Evolutionary conservation across 441 rosid genomes (phyloP).

Genomic region (Melastoma candidum): DNA sequence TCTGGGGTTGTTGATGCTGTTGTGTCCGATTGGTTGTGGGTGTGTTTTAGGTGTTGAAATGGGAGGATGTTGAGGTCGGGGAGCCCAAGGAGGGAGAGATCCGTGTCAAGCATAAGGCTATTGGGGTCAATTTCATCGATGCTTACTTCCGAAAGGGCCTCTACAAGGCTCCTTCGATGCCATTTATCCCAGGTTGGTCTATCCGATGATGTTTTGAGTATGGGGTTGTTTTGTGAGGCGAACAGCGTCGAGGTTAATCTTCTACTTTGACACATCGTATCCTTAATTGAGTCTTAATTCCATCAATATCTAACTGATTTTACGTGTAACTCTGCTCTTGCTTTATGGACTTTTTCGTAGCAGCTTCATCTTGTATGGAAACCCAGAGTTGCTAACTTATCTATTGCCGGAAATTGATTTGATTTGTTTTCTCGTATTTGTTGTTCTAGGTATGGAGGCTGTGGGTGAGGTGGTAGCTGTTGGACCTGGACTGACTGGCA

Average conservation of each 20-base stretch:
- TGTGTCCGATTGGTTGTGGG: neutral
- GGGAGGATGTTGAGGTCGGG: slow-evolving; percentile 82
- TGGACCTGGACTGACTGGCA: slow-evolving; percentile 76
- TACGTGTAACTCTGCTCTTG: too few relatives aligned
- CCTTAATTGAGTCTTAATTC: too few relatives aligned
- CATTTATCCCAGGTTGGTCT: slow-evolving; percentile 69
- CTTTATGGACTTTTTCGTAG: too few relatives aligned
- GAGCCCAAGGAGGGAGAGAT: slow-evolving; percentile 86
- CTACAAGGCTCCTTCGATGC: slow-evolving; percentile 52
- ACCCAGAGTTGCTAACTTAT: too few relatives aligned
- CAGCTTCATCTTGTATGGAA: too few relatives aligned
- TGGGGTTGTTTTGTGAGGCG: too few relatives aligned
- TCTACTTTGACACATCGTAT: too few relatives aligned
- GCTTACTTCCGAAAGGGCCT: slow-evolving; percentile 74
- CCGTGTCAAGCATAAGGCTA: slow-evolving; percentile 62
- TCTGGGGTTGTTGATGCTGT: neutral
- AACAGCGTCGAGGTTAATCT: too few relatives aligned
- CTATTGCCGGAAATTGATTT: too few relatives aligned
- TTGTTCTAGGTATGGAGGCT: slow-evolving; percentile 67
- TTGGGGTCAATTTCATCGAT: slow-evolving; percentile 87
- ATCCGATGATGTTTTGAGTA: too few relatives aligned
- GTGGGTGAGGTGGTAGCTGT: slow-evolving; percentile 82
- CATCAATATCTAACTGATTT: too few relatives aligned
- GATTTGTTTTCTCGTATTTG: too few relatives aligned
- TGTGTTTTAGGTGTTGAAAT: slow-evolving; percentile 52